Percentiles rank a stretch among this genome's conserved stretches.
Conservation (phyloP, 208 protist species). For the Crithidia thermophila region DNA sequence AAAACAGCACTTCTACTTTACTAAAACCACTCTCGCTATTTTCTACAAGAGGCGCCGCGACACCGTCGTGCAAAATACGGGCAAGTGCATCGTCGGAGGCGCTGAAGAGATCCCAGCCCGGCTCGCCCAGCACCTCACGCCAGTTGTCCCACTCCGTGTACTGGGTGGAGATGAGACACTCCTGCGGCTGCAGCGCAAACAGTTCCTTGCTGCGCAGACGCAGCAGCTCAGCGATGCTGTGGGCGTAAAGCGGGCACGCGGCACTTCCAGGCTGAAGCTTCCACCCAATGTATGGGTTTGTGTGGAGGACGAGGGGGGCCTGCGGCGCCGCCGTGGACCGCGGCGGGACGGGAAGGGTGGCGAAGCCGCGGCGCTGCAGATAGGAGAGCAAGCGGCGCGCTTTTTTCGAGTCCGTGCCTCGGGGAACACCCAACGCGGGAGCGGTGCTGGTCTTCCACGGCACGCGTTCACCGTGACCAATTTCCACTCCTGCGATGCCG, state of each 20-base stretch:
- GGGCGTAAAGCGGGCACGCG: slow-evolving; percentile 68
- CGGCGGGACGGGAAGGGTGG: not conserved
- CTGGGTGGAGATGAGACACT: slow-evolving; percentile 43
- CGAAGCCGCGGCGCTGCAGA: slow-evolving; percentile 34
- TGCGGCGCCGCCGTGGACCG: not conserved
- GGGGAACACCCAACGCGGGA: not conserved
- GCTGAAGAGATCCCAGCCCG: slow-evolving; percentile 60
- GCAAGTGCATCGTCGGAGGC: slow-evolving; percentile 45
- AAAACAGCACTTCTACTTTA: too few species aligned
- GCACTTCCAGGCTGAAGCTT: slow-evolving; percentile 35
- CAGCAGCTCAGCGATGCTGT: slow-evolving; percentile 58
- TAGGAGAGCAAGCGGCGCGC: slow-evolving; percentile 27
- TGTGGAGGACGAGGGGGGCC: slow-evolving; percentile 60
- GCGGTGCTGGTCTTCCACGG: slow-evolving; percentile 1
- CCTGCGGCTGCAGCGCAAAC: slow-evolving; percentile 45
- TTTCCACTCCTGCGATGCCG: slow-evolving; percentile 37
- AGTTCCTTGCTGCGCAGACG: slow-evolving; percentile 33
- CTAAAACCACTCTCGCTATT: too few species aligned
- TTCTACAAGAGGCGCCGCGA: slow-evolving; percentile 2
- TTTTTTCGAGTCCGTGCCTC: slow-evolving; percentile 16
- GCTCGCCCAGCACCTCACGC: slow-evolving; percentile 67
- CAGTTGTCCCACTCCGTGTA: slow-evolving; percentile 87
- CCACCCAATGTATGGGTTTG: slow-evolving; percentile 75
- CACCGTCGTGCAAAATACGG: slow-evolving; percentile 39
- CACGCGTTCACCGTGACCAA: slow-evolving; percentile 20